Conservation (phyloP, 306 rosid genomes). For the Rosa lucieae region DNA sequence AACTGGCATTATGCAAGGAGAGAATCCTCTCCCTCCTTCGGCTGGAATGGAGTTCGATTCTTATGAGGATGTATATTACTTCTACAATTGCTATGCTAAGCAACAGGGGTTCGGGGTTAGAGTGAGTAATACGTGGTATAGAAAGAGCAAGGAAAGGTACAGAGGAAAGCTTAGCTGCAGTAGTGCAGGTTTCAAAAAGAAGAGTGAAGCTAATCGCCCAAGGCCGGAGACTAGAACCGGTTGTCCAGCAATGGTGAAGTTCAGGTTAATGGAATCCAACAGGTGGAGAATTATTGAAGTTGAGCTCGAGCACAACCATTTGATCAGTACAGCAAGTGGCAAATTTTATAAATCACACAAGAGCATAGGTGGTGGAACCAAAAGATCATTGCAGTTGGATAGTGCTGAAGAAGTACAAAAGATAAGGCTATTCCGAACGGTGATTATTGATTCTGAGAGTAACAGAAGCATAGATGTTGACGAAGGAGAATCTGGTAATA, state of each 20-base stretch:
- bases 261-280: slow-evolving; percentile 66
- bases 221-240: slow-evolving; percentile 85
- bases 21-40: slow-evolving; percentile 61
- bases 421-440: slow-evolving; percentile 52
- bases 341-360: slow-evolving; percentile 71
- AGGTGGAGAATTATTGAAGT: slow-evolving; percentile 84
- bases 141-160: slow-evolving; percentile 72
- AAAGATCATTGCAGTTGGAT: slow-evolving; percentile 55
- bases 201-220: slow-evolving; percentile 70
- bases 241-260: slow-evolving; percentile 80
- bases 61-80: slow-evolving; percentile 70
- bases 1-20: slow-evolving; percentile 49
- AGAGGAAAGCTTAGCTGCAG: slow-evolving; percentile 85
- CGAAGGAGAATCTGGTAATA: slow-evolving; percentile 33
- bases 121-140: slow-evolving; percentile 74
- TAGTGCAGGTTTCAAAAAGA: slow-evolving; percentile 79
- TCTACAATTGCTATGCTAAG: slow-evolving; percentile 74
- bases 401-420: slow-evolving; percentile 52
- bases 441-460: slow-evolving; percentile 50
- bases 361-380: slow-evolving; percentile 47
- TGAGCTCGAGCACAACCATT: slow-evolving; percentile 79
- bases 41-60: slow-evolving; percentile 81
- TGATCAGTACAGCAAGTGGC: slow-evolving; percentile 59
- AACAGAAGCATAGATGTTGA: slow-evolving; percentile 38
- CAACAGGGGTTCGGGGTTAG: slow-evolving; percentile 80